Conservation (phyloP, 176 grass and related monocot species). For the Dendrocalamus sinicus region DNA sequence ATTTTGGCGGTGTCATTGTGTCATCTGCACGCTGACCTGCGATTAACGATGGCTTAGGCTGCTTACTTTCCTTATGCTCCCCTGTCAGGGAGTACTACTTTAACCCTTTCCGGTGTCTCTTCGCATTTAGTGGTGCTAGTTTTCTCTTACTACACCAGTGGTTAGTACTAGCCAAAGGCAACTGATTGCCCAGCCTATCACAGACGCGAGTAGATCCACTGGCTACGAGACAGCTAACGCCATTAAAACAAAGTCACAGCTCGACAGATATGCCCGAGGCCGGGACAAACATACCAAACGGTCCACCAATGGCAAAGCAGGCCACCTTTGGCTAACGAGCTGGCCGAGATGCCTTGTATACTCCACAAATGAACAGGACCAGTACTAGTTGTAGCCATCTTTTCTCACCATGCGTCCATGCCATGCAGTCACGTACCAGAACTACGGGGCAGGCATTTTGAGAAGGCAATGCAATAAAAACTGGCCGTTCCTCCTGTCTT, state of each 20-base stretch:
- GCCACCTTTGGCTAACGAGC: background rate
- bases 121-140: background rate
- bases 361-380: background rate
- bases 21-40: slow-evolving; percentile 39
- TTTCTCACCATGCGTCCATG: background rate
- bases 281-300: slow-evolving; percentile 38
- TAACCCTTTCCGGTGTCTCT: background rate
- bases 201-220: slow-evolving; percentile 20
- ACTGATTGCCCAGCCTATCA: slow-evolving; percentile 1
- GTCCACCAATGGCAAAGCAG: slow-evolving; percentile 32
- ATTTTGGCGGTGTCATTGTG: background rate
- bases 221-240: slow-evolving; percentile 29
- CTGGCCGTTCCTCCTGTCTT: background rate
- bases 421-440: background rate
- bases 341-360: background rate
- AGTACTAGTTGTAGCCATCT: background rate
- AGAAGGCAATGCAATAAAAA: background rate
- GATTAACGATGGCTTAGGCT: slow-evolving; percentile 23
- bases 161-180: slow-evolving; percentile 40
- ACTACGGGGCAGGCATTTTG: too few relatives aligned
- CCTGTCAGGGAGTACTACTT: background rate
- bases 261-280: slow-evolving; percentile 30
- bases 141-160: background rate
- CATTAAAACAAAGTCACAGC: slow-evolving; percentile 49
- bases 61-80: slow-evolving; percentile 7